Conservation (phyloP, 805 yeast genomes). For the Candida hungchunana region DNA sequence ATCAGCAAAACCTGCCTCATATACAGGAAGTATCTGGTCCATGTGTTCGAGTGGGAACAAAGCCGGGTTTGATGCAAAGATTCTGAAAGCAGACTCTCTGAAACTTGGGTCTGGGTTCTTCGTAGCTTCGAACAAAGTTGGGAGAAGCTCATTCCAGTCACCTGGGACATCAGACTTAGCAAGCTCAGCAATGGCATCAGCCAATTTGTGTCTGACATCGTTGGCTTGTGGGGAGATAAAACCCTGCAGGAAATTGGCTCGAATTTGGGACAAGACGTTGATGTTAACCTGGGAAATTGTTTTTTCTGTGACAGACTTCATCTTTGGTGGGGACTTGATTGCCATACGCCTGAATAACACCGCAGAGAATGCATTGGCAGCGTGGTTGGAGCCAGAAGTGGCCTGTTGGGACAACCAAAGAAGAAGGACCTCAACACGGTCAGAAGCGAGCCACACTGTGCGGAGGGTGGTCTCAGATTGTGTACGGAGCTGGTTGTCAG, state of each 20-base stretch:
- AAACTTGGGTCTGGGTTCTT: constrained; percentile 53
- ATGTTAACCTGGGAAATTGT: constrained; percentile 68
- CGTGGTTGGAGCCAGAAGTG: constrained; percentile 53
- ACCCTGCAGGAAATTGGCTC: constrained; percentile 66
- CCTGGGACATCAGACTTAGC: constrained; percentile 62
- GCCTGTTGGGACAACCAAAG: constrained; percentile 82
- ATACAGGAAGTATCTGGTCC: constrained; percentile 57
- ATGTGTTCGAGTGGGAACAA: constrained; percentile 59
- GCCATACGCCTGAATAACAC: constrained; percentile 88
- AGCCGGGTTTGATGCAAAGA: constrained; percentile 80
- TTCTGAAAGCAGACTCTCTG: constrained; percentile 89
- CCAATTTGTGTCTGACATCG: constrained; percentile 81
- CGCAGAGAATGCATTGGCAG: constrained; percentile 70
- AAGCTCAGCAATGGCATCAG: constrained; percentile 92
- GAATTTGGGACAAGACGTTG: constrained; percentile 56
- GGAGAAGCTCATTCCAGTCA: constrained; percentile 76
- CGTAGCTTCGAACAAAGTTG: constrained; percentile 67
- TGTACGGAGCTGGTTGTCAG: constrained; percentile 72
- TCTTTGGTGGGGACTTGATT: constrained; percentile 66
- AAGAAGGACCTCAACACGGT: constrained; percentile 65
- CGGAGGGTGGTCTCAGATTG: constrained; percentile 74
- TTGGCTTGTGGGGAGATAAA: constrained; percentile 65
- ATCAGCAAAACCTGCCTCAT: constrained; percentile 80
- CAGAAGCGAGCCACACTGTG: constrained; percentile 67
- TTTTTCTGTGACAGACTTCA: constrained; percentile 64